Evolutionary conservation across 2,329 filamentous ascomycete genomes (phyloP).

Genomic region (Hymenoscyphus repandus): DNA sequence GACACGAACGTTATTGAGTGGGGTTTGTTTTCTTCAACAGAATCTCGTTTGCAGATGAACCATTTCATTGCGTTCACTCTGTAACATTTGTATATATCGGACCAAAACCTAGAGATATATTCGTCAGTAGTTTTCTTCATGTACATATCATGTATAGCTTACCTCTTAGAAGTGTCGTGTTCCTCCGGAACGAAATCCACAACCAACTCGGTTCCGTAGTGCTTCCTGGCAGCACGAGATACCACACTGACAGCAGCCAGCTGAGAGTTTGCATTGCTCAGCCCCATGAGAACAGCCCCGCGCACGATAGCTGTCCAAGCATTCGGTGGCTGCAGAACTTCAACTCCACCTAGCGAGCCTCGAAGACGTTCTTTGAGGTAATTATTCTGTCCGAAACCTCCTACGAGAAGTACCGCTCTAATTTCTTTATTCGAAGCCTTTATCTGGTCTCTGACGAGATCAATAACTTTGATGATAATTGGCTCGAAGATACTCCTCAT

Average conservation of each 20-base stretch:
- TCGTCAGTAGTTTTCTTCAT: not conserved
- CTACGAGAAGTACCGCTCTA: constrained; percentile 22
- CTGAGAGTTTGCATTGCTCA: constrained; percentile 29
- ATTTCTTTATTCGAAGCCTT: constrained; percentile 37
- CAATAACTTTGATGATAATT: constrained; percentile 38
- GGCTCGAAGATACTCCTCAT: constrained; percentile 41
- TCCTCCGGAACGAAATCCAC: constrained; percentile 2
- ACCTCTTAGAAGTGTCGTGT: not conserved
- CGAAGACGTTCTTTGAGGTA: constrained; percentile 36
- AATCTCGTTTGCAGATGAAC: constrained; percentile 15
- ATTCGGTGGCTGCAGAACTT: constrained; percentile 43
- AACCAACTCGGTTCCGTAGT: constrained; percentile 36
- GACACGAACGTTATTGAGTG: constrained; percentile 3
- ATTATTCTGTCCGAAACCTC: constrained; percentile 18
- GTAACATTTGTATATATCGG: not conserved
- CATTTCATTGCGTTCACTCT: constrained; percentile 8
- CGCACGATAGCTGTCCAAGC: constrained; percentile 47
- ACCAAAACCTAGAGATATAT: constrained; percentile 7
- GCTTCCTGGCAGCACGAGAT: constrained; percentile 39
- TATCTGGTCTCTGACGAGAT: constrained; percentile 42
- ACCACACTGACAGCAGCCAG: constrained; percentile 35
- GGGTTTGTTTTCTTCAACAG: constrained; percentile 11
- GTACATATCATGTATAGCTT: no score
- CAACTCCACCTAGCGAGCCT: constrained; percentile 33
- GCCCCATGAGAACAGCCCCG: constrained; percentile 46